A percentile compares a stretch with the other conserved stretches of the same genome.
Conservation (phyloP, 176 grass and related monocot genomes). For the Areca catechu region DNA sequence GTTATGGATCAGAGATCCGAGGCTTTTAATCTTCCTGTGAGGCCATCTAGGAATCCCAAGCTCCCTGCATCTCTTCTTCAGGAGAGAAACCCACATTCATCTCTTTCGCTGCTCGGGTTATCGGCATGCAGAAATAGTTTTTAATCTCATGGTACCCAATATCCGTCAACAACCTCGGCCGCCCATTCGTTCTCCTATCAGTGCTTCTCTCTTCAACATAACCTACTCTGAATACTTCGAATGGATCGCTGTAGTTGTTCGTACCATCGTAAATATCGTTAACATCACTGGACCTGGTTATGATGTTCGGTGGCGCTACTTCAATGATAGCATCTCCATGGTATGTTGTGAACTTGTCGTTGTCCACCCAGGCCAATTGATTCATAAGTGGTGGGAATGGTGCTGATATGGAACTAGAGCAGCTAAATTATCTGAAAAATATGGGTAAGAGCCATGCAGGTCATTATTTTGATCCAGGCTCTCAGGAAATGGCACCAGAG, state of each 20-base stretch:
- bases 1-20: slow-evolving; percentile 62
- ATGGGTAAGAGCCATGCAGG: too few species aligned
- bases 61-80: slow-evolving; percentile 90
- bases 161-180: slow-evolving; percentile 35
- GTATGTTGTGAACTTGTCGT: neutral
- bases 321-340: neutral
- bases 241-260: too few species aligned
- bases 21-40: slow-evolving; percentile 91
- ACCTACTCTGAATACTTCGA: too few species aligned
- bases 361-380: too few species aligned
- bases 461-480: too few species aligned
- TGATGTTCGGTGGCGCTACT: neutral
- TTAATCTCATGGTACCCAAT: slow-evolving; percentile 48
- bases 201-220: too few species aligned
- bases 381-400: too few species aligned
- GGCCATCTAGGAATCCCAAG: slow-evolving; percentile 74
- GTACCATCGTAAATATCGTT: too few species aligned
- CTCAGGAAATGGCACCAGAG: too few species aligned
- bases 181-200: slow-evolving; percentile 1
- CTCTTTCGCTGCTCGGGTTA: slow-evolving; percentile 64
- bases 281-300: neutral
- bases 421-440: too few species aligned
- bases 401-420: too few species aligned
- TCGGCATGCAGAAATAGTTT: slow-evolving; percentile 75
- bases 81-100: slow-evolving; percentile 83